phyloP scores from a whole-genome alignment of 768 basidiomycete species.

The Cyathus striatus region DNA sequence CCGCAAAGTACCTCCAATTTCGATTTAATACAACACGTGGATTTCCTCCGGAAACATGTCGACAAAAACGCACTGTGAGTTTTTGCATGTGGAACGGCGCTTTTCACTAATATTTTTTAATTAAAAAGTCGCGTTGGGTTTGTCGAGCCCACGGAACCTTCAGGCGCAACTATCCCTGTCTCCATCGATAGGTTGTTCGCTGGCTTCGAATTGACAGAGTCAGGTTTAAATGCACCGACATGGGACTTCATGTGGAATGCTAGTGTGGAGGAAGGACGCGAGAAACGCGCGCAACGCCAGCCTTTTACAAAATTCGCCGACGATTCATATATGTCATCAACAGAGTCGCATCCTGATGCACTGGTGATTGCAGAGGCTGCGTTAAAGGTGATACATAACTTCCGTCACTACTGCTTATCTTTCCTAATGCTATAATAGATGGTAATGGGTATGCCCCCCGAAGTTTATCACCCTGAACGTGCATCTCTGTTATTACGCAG shows the following conservation, averaged over 20 bases:
- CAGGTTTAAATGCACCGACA: conserved; percentile 29
- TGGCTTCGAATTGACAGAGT: conserved; percentile 49
- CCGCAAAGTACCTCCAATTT: conserved; percentile 67
- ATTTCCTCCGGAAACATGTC: conserved; percentile 74
- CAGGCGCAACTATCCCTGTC: conserved; percentile 29
- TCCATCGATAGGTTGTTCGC: conserved; percentile 37
- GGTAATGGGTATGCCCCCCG: conserved; percentile 68
- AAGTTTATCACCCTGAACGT: conserved; percentile 56
- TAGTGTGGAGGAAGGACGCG: conserved; percentile 68
- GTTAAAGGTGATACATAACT: conserved; percentile 49
- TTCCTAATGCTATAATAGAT: conserved; percentile 42
- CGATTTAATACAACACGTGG: conserved; percentile 73
- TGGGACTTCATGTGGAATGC: conserved; percentile 79
- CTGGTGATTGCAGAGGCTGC: conserved; percentile 60
- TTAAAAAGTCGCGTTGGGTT: conserved; percentile 59
- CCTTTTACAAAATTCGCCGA: conserved; percentile 44
- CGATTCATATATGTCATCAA: conserved; percentile 25
- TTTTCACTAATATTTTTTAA: conserved; percentile 5
- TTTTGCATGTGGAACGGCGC: neutral
- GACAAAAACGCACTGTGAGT: conserved; percentile 84
- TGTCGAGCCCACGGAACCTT: conserved; percentile 34
- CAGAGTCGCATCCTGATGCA: conserved; percentile 28
- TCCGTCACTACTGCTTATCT: neutral
- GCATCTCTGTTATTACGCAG: conserved; percentile 54
- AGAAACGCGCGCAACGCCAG: conserved; percentile 58